Conservation (phyloP, 192 early-diverging fungal species). For the Spizellomyces punctatus region DNA sequence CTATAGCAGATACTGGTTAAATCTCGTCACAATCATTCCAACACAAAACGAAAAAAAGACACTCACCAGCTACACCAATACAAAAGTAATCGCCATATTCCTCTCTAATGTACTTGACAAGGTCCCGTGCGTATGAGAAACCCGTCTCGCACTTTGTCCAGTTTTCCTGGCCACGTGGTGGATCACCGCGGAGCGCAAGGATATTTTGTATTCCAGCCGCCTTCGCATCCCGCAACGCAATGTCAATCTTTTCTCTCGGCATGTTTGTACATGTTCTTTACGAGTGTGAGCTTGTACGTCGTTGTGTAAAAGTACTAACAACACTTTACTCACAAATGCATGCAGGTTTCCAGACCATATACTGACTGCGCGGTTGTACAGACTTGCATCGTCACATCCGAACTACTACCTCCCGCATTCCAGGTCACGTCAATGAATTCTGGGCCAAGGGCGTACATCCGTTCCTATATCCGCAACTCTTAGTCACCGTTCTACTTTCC, state of each 20-base stretch:
- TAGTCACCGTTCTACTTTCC: not conserved
- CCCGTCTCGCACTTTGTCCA: conserved; percentile 86
- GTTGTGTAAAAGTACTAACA: too few species aligned
- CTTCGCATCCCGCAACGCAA: conserved; percentile 82
- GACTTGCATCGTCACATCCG: conserved; percentile 88
- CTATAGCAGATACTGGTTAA: not conserved
- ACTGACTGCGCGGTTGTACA: conserved; percentile 84
- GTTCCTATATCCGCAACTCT: conserved; percentile 53
- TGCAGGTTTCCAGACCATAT: conserved; percentile 92
- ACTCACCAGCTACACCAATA: conserved; percentile 85
- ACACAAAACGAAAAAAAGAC: not conserved
- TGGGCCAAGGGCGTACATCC: conserved; percentile 92
- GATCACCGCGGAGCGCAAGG: conserved; percentile 93
- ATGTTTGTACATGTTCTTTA: conserved; percentile 92
- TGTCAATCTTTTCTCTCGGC: conserved; percentile 84
- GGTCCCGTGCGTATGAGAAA: conserved; percentile 83
- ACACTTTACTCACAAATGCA: conserved; percentile 73
- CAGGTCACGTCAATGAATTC: conserved; percentile 94
- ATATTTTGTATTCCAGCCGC: conserved; percentile 95
- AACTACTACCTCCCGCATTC: conserved; percentile 90
- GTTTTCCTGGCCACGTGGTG: conserved; percentile 78
- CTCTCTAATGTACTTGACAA: conserved; percentile 88
- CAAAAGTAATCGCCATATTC: conserved; percentile 94
- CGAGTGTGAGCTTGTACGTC: not conserved
- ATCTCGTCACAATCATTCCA: not conserved